Conservation (phyloP, 2,329 filamentous ascomycete genomes). For the Dothistroma septosporum region DNA sequence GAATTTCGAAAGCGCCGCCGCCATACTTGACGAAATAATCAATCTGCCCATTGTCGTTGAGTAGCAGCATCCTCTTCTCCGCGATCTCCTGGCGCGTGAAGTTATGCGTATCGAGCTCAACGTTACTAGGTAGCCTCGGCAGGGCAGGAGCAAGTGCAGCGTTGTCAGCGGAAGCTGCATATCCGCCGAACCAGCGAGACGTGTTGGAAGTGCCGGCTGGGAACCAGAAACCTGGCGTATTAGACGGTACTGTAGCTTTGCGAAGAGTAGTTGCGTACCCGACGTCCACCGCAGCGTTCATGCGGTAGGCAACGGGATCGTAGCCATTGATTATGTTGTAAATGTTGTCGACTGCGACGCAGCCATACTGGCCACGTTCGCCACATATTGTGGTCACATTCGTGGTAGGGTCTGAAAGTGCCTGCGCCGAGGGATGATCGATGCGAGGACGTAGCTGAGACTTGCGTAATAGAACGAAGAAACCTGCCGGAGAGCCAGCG, state of each 20-base stretch:
- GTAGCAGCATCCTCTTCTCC: slow-evolving; percentile 77
- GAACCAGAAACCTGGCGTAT: slow-evolving; percentile 50
- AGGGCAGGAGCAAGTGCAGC: slow-evolving; percentile 31
- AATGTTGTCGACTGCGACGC: slow-evolving; percentile 88
- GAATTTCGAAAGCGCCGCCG: slow-evolving; percentile 83
- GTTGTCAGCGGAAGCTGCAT: slow-evolving; percentile 30
- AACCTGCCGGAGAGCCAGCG: slow-evolving; percentile 82
- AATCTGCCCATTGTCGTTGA: slow-evolving; percentile 96
- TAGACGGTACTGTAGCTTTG: slow-evolving; percentile 72
- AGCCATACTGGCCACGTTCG: slow-evolving; percentile 77
- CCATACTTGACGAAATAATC: slow-evolving; percentile 84
- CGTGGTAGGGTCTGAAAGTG: slow-evolving; percentile 57
- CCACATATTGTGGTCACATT: slow-evolving; percentile 60
- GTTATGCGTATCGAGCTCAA: slow-evolving; percentile 95
- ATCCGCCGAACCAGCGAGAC: slow-evolving; percentile 39
- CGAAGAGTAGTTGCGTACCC: slow-evolving; percentile 73
- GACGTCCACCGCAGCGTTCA: slow-evolving; percentile 85
- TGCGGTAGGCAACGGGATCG: slow-evolving; percentile 80
- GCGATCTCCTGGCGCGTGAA: slow-evolving; percentile 89
- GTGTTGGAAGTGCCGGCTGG: slow-evolving; percentile 28
- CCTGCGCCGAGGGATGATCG: slow-evolving; percentile 70
- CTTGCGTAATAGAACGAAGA: slow-evolving; percentile 84
- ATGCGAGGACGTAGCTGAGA: slow-evolving; percentile 69
- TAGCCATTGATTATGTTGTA: slow-evolving; percentile 85
- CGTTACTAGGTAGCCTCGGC: slow-evolving; percentile 44